A percentile compares a stretch with the other conserved stretches of the same genome.
phyloP scores from a whole-genome alignment of 169 alveolate genomes.

The Plasmodium cynomolgi region DNA sequence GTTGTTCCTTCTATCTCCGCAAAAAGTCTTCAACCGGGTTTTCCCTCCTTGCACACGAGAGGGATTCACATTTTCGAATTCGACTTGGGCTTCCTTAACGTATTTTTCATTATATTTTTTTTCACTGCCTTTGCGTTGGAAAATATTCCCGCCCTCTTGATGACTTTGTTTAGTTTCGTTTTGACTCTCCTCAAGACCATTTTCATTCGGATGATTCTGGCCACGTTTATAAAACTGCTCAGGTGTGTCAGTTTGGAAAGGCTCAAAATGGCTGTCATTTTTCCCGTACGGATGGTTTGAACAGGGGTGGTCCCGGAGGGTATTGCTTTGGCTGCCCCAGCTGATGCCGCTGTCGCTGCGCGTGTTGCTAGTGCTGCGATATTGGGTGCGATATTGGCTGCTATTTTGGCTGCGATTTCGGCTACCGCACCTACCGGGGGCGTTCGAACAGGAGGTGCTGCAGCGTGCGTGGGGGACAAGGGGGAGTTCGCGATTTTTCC shows the following conservation, averaged over 20 bases:
- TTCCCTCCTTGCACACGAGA: background rate
- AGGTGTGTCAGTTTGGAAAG: constrained; percentile 4
- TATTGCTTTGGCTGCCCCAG: background rate
- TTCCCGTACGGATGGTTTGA: background rate
- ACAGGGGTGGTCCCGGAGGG: background rate
- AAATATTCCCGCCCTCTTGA: background rate
- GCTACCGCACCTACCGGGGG: background rate
- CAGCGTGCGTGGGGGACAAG: background rate
- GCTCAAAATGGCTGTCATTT: background rate
- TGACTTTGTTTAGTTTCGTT: background rate
- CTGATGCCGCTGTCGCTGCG: background rate
- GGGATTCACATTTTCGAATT: background rate
- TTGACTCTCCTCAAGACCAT: background rate
- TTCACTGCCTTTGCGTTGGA: constrained; percentile 10
- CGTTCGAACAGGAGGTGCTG: background rate
- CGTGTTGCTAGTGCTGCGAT: background rate
- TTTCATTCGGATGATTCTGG: constrained; percentile 7
- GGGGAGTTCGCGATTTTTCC: background rate
- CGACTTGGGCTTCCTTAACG: background rate
- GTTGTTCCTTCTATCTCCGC: background rate
- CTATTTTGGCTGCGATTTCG: background rate
- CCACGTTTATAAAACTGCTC: background rate
- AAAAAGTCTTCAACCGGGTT: background rate
- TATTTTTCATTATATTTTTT: constrained; percentile 13
- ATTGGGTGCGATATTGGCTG: background rate